phyloP scores from a whole-genome alignment of 75 land plant species.

The Selaginella tamariscina region DNA sequence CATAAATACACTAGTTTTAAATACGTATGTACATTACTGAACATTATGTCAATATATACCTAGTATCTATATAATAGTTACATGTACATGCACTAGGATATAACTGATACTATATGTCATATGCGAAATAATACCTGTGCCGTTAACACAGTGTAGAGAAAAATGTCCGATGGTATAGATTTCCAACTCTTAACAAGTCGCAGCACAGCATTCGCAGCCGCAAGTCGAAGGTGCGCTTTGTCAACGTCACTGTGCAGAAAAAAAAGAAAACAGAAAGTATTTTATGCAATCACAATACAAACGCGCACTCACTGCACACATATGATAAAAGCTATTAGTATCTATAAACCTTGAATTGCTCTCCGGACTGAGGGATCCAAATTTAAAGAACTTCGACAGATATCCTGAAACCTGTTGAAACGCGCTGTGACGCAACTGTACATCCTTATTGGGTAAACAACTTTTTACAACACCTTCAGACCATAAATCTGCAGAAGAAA shows the following conservation, averaged over 20 bases:
- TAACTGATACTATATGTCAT: neutral
- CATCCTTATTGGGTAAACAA: slow-evolving; percentile 71
- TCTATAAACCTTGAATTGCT: slow-evolving; percentile 51
- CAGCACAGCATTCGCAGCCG: slow-evolving; percentile 63
- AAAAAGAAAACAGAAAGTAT: slow-evolving; percentile 7
- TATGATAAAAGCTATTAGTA: neutral
- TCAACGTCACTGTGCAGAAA: slow-evolving; percentile 42
- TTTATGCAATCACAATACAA: too few relatives aligned
- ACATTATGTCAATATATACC: neutral
- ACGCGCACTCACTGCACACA: neutral
- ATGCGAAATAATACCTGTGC: slow-evolving; percentile 38
- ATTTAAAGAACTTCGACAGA: slow-evolving; percentile 41
- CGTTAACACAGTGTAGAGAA: slow-evolving; percentile 26
- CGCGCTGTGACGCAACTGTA: slow-evolving; percentile 59
- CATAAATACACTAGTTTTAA: neutral
- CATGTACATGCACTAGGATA: too few relatives aligned
- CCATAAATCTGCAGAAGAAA: slow-evolving; percentile 54
- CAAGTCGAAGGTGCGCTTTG: slow-evolving; percentile 39
- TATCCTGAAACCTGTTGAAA: slow-evolving; percentile 25
- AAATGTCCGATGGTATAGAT: slow-evolving; percentile 41
- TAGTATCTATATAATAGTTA: too few relatives aligned
- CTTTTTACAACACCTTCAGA: slow-evolving; percentile 73
- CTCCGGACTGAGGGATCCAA: slow-evolving; percentile 58
- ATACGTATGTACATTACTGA: neutral
- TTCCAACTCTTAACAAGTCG: slow-evolving; percentile 45